Evolutionary conservation across 2,329 filamentous ascomycete genomes (phyloP).

Genomic region (Annulohypoxylon truncatum): DNA sequence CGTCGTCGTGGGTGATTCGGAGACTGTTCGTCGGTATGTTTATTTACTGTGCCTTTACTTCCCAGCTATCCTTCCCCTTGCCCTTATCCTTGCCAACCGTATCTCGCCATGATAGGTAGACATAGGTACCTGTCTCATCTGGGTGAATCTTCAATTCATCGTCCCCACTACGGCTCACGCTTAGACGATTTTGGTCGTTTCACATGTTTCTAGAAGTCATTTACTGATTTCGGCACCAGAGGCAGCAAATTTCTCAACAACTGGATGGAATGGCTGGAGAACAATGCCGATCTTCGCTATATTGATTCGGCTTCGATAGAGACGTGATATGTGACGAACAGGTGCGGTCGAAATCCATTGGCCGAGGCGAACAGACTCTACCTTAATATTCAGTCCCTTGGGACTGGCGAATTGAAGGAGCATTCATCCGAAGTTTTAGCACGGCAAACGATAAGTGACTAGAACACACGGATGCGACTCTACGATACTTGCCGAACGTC

Average conservation of each 20-base stretch:
- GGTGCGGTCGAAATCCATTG: slow-evolving; percentile 8
- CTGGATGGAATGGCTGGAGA: slow-evolving; percentile 94
- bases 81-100: not conserved
- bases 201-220: slow-evolving; percentile 24
- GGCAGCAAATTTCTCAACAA: slow-evolving; percentile 85
- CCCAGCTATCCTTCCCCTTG: not conserved
- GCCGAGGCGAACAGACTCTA: slow-evolving; percentile 26
- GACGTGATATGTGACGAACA: slow-evolving; percentile 38
- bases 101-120: not conserved
- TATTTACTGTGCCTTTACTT: slow-evolving; percentile 14
- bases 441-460: slow-evolving; percentile 6
- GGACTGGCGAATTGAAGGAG: slow-evolving; percentile 23
- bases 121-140: slow-evolving; percentile 5
- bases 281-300: slow-evolving; percentile 89
- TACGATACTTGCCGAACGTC: slow-evolving; percentile 21
- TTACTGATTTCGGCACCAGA: slow-evolving; percentile 57
- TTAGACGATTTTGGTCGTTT: slow-evolving; percentile 19
- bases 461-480: slow-evolving; percentile 26
- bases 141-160: slow-evolving; percentile 7
- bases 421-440: slow-evolving; percentile 32
- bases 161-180: slow-evolving; percentile 24
- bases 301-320: slow-evolving; percentile 67
- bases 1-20: slow-evolving; percentile 91
- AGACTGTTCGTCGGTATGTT: slow-evolving; percentile 88
- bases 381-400: slow-evolving; percentile 13